These are phyloP conservation scores for Borovskyia barvae DNA, from an alignment of 208 protist species.

Conservation along the genomic window DNA sequence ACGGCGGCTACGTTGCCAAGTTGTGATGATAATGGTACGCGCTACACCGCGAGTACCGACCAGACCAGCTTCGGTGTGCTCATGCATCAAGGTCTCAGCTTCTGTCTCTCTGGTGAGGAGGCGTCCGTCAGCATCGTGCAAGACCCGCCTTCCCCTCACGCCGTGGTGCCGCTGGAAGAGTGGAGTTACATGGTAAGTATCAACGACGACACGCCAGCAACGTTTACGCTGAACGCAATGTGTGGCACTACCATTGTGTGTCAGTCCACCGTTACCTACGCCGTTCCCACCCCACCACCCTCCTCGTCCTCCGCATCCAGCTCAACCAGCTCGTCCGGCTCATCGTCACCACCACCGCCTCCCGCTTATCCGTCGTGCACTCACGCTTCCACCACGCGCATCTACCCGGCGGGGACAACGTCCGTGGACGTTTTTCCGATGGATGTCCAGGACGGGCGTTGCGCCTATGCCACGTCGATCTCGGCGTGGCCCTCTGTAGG, in stretches of 20 bases:
- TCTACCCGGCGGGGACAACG: constrained; percentile 18
- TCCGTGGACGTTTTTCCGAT: constrained; percentile 22
- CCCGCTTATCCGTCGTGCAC: constrained; percentile 16
- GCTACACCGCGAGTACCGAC: background rate
- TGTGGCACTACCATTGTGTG: constrained; percentile 38
- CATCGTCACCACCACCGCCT: no score
- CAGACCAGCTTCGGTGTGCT: background rate
- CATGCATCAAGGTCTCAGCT: constrained; percentile 3
- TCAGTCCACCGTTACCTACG: constrained; percentile 32
- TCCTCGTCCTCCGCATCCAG: background rate
- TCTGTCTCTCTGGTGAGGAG: constrained; percentile 4
- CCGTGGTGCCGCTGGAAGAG: constrained; percentile 22
- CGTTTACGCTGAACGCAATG: constrained; percentile 40
- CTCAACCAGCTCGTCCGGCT: background rate
- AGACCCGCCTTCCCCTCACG: constrained; percentile 6
- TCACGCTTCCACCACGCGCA: constrained; percentile 8
- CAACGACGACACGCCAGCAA: constrained; percentile 7
- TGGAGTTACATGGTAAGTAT: constrained; percentile 44
- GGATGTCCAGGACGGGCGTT: constrained; percentile 17
- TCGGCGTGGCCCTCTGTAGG: constrained; percentile 13
- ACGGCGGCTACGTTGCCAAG: background rate
- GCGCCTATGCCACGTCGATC: constrained; percentile 19
- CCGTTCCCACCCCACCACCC: background rate
- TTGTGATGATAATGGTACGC: constrained; percentile 13
- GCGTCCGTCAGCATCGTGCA: constrained; percentile 12